Base-by-base conservation (phyloP, 768 basidiomycete species). In the Boletus rubroflammeus region DNA sequence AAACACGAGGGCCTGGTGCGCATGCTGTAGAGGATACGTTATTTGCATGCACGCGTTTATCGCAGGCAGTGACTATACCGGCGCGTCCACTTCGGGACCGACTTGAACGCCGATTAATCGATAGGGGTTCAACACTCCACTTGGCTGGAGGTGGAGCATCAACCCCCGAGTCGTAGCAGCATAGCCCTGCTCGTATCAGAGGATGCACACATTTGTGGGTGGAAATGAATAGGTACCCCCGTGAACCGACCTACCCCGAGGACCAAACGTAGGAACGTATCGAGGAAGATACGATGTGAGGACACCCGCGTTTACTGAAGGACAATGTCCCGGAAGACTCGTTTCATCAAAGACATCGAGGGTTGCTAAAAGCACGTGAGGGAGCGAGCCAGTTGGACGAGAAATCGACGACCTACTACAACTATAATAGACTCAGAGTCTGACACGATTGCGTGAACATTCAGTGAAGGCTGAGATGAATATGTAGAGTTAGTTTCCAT, bases 61-160 rank as follows among this genome's bases (percentile, higher is more conserved):
- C 40, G 19, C 26, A 41, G 6, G 23, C 34, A 53, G 32, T 23
- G n/a, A 39, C 48, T 23, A 47, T 53, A 48, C 54, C 47, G 25
- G 25, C 45, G 34, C 10, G 5, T 43, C 51, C 53, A 43, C 40
- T 26, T 38, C 43, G 46, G 40, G 21, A 10, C 50, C 47, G 49
- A 28, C 40, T 44, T 56, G 53, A 54, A 54, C 43, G 5, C 64
- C 55, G 55, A 48, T 26, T 14, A 15, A 25, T 31, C 10, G 48
- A 54, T 53, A 26, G 26, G 21, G 42, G 19, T 26, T 25, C 35
- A 34, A 39, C 21, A 13, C 42, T 31, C 39, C 17, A 41, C 28
- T 35, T 21, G 48, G 15, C 40, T 31, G 28, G 31, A 60, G 19
- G 36, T 48, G 35, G n/a, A 1, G 31, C 17, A 32, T 26, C 32